phyloP scores from a whole-genome alignment of 768 basidiomycete genomes.

The Pisolithus microcarpus region DNA sequence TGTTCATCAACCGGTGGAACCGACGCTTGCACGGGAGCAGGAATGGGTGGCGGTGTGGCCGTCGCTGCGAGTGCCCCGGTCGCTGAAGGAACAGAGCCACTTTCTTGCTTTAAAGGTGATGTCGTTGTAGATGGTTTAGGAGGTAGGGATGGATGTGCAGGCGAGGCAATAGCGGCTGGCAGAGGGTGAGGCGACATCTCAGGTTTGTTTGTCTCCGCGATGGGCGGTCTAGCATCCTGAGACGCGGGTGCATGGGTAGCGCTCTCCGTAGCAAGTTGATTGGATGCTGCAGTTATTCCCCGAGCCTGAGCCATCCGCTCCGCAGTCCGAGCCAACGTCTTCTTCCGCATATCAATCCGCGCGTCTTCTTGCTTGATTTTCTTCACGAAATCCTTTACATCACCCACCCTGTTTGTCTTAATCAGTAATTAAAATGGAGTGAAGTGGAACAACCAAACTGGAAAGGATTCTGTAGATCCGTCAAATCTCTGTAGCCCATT shows the following conservation, averaged over 20 bases:
- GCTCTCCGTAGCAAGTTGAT: background rate
- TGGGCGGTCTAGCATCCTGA: constrained; percentile 22
- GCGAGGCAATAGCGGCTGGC: constrained; percentile 26
- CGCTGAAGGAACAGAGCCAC: constrained; percentile 12
- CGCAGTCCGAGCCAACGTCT: constrained; percentile 30
- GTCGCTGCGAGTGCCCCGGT: constrained; percentile 9
- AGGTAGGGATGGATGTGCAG: constrained; percentile 64
- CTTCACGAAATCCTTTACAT: constrained; percentile 67
- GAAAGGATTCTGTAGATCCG: constrained; percentile 59
- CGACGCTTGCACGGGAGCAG: constrained; percentile 23
- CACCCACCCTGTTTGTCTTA: constrained; percentile 46
- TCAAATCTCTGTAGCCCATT: constrained; percentile 63
- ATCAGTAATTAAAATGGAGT: constrained; percentile 1
- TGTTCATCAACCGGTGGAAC: constrained; percentile 39
- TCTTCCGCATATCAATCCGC: constrained; percentile 47
- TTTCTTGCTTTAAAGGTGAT: constrained; percentile 22
- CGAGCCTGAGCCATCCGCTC: constrained; percentile 33
- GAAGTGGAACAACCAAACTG: constrained; percentile 39
- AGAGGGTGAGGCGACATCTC: constrained; percentile 13
- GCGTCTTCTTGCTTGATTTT: constrained; percentile 62
- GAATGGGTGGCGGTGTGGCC: constrained; percentile 18
- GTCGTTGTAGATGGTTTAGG: constrained; percentile 53
- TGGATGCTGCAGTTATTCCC: constrained; percentile 33
- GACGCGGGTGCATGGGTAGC: constrained; percentile 12
- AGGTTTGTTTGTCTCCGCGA: constrained; percentile 34